Percentiles rank a stretch among this genome's conserved stretches.
These are phyloP conservation scores for Stemphylium lycopersici DNA, from an alignment of 2,329 filamentous ascomycete species.

Conservation along the genomic window DNA sequence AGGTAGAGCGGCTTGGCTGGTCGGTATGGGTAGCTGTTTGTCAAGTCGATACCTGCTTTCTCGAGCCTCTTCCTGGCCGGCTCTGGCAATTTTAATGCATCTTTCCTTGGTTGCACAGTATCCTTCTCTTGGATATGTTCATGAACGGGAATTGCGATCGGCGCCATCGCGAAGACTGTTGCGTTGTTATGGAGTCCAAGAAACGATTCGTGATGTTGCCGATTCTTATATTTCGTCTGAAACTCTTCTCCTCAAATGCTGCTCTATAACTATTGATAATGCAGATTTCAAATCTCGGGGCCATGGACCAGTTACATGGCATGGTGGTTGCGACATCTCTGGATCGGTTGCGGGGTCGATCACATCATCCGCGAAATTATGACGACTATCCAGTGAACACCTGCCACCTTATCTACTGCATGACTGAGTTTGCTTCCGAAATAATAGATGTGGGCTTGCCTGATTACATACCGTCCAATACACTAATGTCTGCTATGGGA, in stretches of 20 bases:
- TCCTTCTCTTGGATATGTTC: constrained; percentile 63
- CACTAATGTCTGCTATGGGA: background rate
- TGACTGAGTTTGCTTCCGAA: background rate
- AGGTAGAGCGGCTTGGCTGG: constrained; percentile 71
- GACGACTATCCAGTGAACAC: constrained; percentile 37
- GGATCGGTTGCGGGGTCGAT: constrained; percentile 45
- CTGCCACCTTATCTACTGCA: constrained; percentile 28
- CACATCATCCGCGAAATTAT: constrained; percentile 43
- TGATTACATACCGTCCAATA: background rate
- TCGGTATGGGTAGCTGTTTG: constrained; percentile 73
- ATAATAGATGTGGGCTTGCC: background rate
- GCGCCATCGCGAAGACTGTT: constrained; percentile 55
- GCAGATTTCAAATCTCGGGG: background rate
- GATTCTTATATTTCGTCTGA: constrained; percentile 22
- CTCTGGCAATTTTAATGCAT: constrained; percentile 67
- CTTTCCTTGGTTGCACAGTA: constrained; percentile 66
- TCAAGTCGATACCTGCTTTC: constrained; percentile 73
- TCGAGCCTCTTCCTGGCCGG: constrained; percentile 64
- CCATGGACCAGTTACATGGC: constrained; percentile 1
- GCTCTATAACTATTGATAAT: constrained; percentile 21
- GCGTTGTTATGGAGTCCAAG: background rate
- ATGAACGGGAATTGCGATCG: constrained; percentile 59
- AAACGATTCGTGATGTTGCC: background rate
- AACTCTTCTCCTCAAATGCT: constrained; percentile 11
- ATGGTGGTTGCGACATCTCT: constrained; percentile 8